phyloP scores from a whole-genome alignment of 2,329 filamentous ascomycete species.

The Zelopaecilomyces penicillatus region DNA sequence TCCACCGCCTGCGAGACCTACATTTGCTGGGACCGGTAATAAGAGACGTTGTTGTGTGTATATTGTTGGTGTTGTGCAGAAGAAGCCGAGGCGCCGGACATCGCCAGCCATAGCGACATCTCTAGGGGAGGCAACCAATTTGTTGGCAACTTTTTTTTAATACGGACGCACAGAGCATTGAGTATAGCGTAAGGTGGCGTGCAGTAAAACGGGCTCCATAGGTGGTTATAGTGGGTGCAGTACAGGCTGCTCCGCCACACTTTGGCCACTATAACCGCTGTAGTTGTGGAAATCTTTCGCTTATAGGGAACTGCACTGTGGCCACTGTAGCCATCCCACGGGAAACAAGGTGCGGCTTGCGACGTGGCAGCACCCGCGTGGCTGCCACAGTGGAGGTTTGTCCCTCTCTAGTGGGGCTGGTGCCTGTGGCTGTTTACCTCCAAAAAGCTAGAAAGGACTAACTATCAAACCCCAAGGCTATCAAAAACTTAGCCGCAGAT shows the following conservation, averaged over 20 bases:
- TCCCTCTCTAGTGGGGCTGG: conserved; percentile 5
- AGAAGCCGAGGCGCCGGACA: conserved; percentile 5
- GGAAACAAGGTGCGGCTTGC: conserved; percentile 30
- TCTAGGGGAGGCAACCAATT: conserved; percentile 10
- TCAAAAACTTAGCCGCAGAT: no score
- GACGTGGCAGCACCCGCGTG: conserved; percentile 35
- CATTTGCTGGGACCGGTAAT: conserved; percentile 8
- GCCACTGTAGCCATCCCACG: conserved; percentile 4
- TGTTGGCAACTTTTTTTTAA: no score
- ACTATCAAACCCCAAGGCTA: no score
- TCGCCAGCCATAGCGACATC: not conserved
- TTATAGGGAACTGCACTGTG: conserved; percentile 2
- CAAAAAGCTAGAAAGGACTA: no score
- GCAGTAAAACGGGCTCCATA: no score
- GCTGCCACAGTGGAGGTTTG: conserved; percentile 17
- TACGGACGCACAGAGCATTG: no score
- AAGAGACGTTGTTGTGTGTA: conserved; percentile 13
- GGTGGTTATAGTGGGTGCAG: no score
- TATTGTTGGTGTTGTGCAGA: no score
- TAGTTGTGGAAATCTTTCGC: conserved; percentile 3
- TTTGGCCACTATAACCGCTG: conserved; percentile 3
- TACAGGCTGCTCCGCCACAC: conserved; percentile 8
- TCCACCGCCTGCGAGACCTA: conserved; percentile 7
- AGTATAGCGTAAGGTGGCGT: no score
- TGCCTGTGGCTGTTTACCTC: conserved; percentile 11